Base-by-base conservation (phyloP, 805 yeast genomes). In the Candida koratica region DNA sequence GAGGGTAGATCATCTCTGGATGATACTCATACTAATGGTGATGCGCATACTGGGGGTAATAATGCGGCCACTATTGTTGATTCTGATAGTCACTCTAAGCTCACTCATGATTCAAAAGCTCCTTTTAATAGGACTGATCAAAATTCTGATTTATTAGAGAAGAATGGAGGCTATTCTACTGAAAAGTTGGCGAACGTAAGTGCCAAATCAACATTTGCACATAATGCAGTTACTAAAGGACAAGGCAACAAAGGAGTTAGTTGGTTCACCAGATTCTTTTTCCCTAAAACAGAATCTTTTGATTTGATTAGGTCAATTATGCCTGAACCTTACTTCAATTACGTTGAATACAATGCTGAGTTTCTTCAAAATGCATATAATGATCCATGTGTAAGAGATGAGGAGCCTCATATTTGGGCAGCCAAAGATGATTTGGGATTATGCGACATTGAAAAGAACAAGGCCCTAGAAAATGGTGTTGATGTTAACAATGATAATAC, bases 391-490 rank as follows among this genome's bases (percentile, higher is more conserved):
- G 71, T 77, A 25, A 58, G 53, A n/a, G 79, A 68, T 20, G 70
- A 61, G 6, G 77, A 64, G 42, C 85, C 87, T 19, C 71, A 72
- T 38, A 64, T 82, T 33, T 84, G 94, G 94, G 64, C 83, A 43
- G 77, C 83, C 28, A 72, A 64, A 46, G 94, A 84, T 56, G 63
- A 72, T 5, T 60, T 78, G 64, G 90, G 93, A 4, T 66, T 84
- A 36, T 72, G 84, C 12, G 71, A 71, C 33, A 68, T 71, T 39
- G 79, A 81, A 52, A 71, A 79, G 43, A 63, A 62, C 23, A 70
- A 70, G 44, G 78, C 84, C 9, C 57, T 68, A n/a, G 77, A 73
- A 18, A 67, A 67, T 32, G 70, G 68, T 17, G 73, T 81, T 16
- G 67, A 68, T 40, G 79, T 79, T 5, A 60, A 68, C 26, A 81